Base-by-base conservation (phyloP, 371 early-diverging fungal genomes). In the Mortierella sp. region DNA sequence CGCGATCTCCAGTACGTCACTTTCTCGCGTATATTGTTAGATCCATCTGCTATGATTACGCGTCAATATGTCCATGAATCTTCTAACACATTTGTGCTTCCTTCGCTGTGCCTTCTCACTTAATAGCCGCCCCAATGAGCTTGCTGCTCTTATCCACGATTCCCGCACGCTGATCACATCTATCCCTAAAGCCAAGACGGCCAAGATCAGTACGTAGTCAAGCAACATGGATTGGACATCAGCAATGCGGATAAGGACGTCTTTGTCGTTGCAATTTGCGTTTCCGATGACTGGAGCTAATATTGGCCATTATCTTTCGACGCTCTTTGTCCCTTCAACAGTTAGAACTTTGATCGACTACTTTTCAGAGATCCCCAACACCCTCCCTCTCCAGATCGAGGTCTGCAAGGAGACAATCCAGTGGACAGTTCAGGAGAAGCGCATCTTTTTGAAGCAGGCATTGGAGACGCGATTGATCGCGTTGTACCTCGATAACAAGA, bases 151-250 rank as follows among this genome's bases (percentile, higher is more conserved):
- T 80, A 94, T 98, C 78, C 95, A 95, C 74, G 92, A 93, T 29
- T 96, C 97, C 32, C 95, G 94, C 74, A 85, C 91, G 5, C 92
- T 96, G 87, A 95, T 98, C 85, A 89, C 93, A 41, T 89, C 95
- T 29, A 95, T 98, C 73, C 95, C 98, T 41, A 97, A 97, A 88
- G 99, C 99, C 63, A 99, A 99, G 91, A 96, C 98, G 4, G 96
- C 99, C 35, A 98, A 97, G 91, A 92, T 99, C 76, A 94, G 97
- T 96, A 92, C 75, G 88, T 88, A 43, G 48, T 56, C 24, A 24
- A 38, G 43, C 43, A 38, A 24, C 68, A 41, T 68, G 68, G 38
- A 21, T 24, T 10, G 68, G 24, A 68, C 10, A 24, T 21, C 35
- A 60, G 6, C 29, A 16, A 18, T 6, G 18, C 35, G 2, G 16